Conservation (phyloP, 352 stramenopile species). For the Phytophthora pini region DNA sequence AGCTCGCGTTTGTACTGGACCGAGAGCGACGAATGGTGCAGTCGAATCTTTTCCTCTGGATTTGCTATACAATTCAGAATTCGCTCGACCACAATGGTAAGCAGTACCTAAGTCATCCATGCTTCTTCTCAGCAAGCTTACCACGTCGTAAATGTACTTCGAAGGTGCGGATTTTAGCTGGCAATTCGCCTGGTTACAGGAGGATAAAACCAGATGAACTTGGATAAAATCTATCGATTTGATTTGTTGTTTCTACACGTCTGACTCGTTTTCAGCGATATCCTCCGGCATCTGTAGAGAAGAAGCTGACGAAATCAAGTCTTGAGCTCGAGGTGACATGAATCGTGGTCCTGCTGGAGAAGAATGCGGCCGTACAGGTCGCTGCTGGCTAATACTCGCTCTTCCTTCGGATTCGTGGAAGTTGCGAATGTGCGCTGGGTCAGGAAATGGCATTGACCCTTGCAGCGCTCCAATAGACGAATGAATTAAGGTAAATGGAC, state of each 20-base stretch:
- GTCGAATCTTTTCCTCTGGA: slow-evolving; percentile 54
- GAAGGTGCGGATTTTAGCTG: slow-evolving; percentile 34
- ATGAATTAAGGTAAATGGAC: slow-evolving; percentile 50
- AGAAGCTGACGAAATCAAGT: slow-evolving; percentile 31
- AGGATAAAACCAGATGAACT: neutral
- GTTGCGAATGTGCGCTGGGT: slow-evolving; percentile 3
- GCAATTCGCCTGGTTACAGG: slow-evolving; percentile 22
- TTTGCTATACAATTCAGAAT: slow-evolving; percentile 46
- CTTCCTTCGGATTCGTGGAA: slow-evolving; percentile 8
- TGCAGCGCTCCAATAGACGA: slow-evolving; percentile 30
- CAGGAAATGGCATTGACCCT: slow-evolving; percentile 25
- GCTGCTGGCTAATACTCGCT: slow-evolving; percentile 7
- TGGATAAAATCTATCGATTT: neutral
- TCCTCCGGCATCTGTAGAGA: neutral
- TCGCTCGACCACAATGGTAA: slow-evolving; percentile 43
- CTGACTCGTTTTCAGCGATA: slow-evolving; percentile 3
- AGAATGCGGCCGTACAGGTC: slow-evolving; percentile 54
- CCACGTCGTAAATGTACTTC: neutral
- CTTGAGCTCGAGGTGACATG: slow-evolving; percentile 32
- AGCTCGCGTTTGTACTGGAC: slow-evolving; percentile 52
- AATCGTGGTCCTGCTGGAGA: slow-evolving; percentile 47
- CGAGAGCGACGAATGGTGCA: slow-evolving; percentile 43
- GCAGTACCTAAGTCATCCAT: neutral
- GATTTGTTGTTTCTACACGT: neutral
- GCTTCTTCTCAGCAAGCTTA: neutral